Evolutionary conservation across 345 rosid species (phyloP), one percentile per base, ranked within the genome.

Genomic region (Gossypium raimondii): DNA sequence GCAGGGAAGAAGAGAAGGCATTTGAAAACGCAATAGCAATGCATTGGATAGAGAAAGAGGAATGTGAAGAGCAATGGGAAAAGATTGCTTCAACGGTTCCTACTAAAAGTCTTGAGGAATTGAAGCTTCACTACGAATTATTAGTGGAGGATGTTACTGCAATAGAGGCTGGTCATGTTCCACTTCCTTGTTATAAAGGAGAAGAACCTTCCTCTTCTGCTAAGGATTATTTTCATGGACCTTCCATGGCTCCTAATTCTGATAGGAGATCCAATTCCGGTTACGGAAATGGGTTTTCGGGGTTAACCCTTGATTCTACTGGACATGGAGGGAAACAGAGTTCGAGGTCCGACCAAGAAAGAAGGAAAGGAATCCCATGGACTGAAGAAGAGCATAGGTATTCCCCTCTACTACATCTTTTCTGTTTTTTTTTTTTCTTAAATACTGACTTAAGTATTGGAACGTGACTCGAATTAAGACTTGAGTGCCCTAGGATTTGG

Each of bases 321-420:
- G 87, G 89, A 7, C 88, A 86, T 27, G 88, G 89, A 43, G 83
- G 89, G 27, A 85, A 86, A 83, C 87, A 87, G 60, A 81, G 85
- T 3, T 84, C 93, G 11, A 85, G 84, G 84, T 81, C 90, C 0
- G 98, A 94, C 66, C 98, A 92, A 79, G 98, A 94, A 82, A 85
- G 96, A 75, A 80, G 85, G 77, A 93, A 93, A 84, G 98, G 98
- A 22, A 88, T 90, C 77, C 98, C 98, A 29, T 93, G 97, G 98
- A 94, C 97, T 4, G 97, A 92, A 84, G 98, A 94, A 84, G 97
- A 94, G 71, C 98, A 94, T 76, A 87, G 98, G 98, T 93, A 81
- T 5, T 63, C 29, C 34, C 27, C 12, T 4, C 62, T 52, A 9
- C 55, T 51, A 50, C 72, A 20, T 3, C 44, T 11, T 27, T 18